Percentiles rank a stretch among this genome's conserved stretches.
Conservation (phyloP, 164 flowering plant species). For the Tetracentron sinense region DNA sequence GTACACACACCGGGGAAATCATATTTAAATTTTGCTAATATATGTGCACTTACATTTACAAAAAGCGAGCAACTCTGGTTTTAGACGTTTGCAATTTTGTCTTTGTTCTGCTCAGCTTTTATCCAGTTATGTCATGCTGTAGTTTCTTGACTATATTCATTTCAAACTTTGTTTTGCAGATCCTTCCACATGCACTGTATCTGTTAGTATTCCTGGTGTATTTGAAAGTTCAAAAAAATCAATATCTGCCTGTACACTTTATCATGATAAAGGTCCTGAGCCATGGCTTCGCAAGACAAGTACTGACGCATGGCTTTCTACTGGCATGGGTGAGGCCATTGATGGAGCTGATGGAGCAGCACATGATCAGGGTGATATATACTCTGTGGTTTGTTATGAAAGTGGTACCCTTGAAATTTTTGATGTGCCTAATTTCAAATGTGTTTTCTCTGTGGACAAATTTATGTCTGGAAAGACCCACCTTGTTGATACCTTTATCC, state of each 20-base stretch:
- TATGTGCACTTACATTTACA: too few species aligned
- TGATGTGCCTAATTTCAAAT: slow-evolving; percentile 86
- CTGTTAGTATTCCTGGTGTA: slow-evolving; percentile 49
- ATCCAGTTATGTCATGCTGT: slow-evolving; percentile 1
- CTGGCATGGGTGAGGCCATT: slow-evolving; percentile 74
- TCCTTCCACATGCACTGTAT: slow-evolving; percentile 71
- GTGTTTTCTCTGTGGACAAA: slow-evolving; percentile 75
- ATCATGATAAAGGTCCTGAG: slow-evolving; percentile 94
- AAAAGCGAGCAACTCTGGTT: neutral
- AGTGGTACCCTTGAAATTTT: slow-evolving; percentile 80
- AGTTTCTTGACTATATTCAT: neutral
- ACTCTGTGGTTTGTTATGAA: slow-evolving; percentile 86
- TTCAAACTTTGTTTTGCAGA: slow-evolving; percentile 41
- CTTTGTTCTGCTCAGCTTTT: neutral
- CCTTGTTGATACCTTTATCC: slow-evolving; percentile 50
- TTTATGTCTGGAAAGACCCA: slow-evolving; percentile 71
- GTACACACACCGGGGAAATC: neutral
- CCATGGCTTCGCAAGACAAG: slow-evolving; percentile 96
- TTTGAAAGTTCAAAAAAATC: slow-evolving; percentile 56
- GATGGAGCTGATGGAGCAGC: slow-evolving; percentile 81
- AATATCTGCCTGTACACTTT: slow-evolving; percentile 80
- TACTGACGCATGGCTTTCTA: slow-evolving; percentile 97
- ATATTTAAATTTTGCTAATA: too few species aligned
- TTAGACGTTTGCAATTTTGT: neutral
- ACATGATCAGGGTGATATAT: slow-evolving; percentile 89